These are phyloP conservation scores for Exophiala viscosa DNA, from an alignment of 2,329 filamentous ascomycete genomes.

Conservation along the genomic window DNA sequence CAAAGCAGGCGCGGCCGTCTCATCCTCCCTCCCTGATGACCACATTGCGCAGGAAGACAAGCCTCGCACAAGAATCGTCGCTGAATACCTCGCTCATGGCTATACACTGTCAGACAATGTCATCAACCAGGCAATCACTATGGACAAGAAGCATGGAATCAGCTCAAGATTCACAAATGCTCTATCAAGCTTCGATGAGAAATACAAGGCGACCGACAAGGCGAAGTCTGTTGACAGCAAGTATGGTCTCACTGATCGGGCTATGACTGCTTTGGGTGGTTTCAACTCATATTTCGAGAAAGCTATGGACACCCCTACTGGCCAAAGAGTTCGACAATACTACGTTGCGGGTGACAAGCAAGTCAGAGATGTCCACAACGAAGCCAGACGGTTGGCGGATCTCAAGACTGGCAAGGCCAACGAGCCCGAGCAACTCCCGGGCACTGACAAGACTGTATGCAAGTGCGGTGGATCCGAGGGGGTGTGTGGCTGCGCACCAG, in stretches of 20 bases:
- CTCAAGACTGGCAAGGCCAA: slow-evolving; percentile 63
- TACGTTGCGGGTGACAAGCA: slow-evolving; percentile 83
- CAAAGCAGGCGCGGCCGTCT: slow-evolving; percentile 55
- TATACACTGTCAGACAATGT: slow-evolving; percentile 77
- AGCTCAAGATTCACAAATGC: slow-evolving; percentile 73
- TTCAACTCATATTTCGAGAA: slow-evolving; percentile 91
- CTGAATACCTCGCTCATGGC: slow-evolving; percentile 94
- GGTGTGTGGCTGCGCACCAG: slow-evolving; percentile 37
- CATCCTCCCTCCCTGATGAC: slow-evolving; percentile 48
- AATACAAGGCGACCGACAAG: slow-evolving; percentile 83
- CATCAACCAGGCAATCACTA: slow-evolving; percentile 76
- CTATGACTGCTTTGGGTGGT: slow-evolving; percentile 63
- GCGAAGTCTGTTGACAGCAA: slow-evolving; percentile 78
- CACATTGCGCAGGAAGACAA: slow-evolving; percentile 94
- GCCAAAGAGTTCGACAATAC: slow-evolving; percentile 81
- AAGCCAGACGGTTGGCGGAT: slow-evolving; percentile 82
- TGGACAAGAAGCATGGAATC: slow-evolving; percentile 87
- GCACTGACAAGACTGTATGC: slow-evolving; percentile 41
- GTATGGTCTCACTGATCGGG: slow-evolving; percentile 75
- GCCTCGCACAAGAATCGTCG: slow-evolving; percentile 85
- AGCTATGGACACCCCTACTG: slow-evolving; percentile 79
- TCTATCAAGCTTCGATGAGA: slow-evolving; percentile 72
- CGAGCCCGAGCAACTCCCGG: slow-evolving; percentile 37
- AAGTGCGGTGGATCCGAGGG: slow-evolving; percentile 37
- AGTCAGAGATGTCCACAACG: slow-evolving; percentile 87